Base-by-base conservation (phyloP, 2,329 filamentous ascomycete species). In the Calonectria ilicicola region DNA sequence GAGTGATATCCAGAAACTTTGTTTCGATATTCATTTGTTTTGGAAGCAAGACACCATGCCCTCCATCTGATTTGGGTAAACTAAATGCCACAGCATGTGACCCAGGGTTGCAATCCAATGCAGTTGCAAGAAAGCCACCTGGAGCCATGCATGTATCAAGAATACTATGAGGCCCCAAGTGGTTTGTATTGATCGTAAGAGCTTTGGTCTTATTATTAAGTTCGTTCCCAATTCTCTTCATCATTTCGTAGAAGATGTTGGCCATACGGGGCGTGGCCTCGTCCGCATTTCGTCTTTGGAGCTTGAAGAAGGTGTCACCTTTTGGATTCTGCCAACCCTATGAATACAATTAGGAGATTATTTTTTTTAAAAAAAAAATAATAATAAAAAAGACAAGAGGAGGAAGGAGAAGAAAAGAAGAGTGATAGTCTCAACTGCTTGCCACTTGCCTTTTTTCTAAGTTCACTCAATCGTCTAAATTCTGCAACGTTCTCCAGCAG, bases 101-200 rank as follows among this genome's bases (percentile, higher is more conserved):
- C 0, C 60, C 40, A 0, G 80, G 84, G 62, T 86, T 87, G 14
- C 75, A 71, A 5, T 77, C 42, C 29, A 89, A 73, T 0, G 84
- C 84, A 10, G 79, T 80, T 0, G 75, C 72, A 3, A 87, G 79
- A 74, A 89, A 91, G 1, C 87, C 89, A 5, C 89, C 89, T 0
- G 89, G 89, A 0, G 89, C 89, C 82, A 88, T 86, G 78, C 89
- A 90, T 72, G 90, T 83, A 74, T 91, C 89, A 1, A 92, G 85
- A 23, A 91, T 82, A 10, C 53, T 58, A 4, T 63, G 66, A 2
- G 64, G 68, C 1, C 60, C 29, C 5, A 19, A 23, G n/a, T 49
- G 7, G 14, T 35, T 2, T 5, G 2, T 5, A 26, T 15, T 23
- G 17, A 84, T 70, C 14, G 58, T 70, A n/a, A 88, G 80, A 17